A percentile compares a stretch with the other conserved stretches of the same genome.
Evolutionary conservation across 2,329 filamentous ascomycete genomes (phyloP).

Genomic region (Ophiobolus disseminans): DNA sequence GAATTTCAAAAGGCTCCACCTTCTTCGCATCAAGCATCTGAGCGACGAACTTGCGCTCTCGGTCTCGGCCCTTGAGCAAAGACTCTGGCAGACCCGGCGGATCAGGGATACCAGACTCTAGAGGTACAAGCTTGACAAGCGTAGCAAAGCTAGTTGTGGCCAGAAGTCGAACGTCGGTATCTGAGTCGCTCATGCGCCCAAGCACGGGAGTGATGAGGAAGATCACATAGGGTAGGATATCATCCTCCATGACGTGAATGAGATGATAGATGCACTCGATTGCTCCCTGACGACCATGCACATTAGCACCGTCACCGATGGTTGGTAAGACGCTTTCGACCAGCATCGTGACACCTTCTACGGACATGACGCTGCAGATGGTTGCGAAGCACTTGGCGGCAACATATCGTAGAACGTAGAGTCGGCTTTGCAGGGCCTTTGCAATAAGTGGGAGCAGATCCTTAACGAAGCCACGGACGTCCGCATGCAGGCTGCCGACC

Average conservation of each 20-base stretch:
- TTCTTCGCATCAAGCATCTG: conserved; percentile 97
- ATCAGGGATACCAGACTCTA: conserved; percentile 96
- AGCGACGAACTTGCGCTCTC: conserved; percentile 93
- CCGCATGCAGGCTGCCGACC: conserved; percentile 82
- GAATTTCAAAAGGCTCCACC: conserved; percentile 90
- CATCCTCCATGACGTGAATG: conserved; percentile 97
- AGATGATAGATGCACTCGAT: conserved; percentile 96
- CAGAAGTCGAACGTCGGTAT: conserved; percentile 91
- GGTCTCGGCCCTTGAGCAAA: conserved; percentile 85
- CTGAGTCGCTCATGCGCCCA: conserved; percentile 97
- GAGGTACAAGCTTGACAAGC: conserved; percentile 92
- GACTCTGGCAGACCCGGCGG: conserved; percentile 91
- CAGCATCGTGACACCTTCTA: conserved; percentile 93
- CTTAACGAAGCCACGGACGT: conserved; percentile 81
- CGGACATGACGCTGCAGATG: conserved; percentile 93
- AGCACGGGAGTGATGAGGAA: conserved; percentile 98
- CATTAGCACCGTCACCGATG: conserved; percentile 87
- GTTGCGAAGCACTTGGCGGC: conserved; percentile 97
- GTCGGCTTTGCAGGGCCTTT: conserved; percentile 82
- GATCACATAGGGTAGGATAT: conserved; percentile 95
- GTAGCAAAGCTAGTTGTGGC: conserved; percentile 98
- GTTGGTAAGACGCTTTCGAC: conserved; percentile 92
- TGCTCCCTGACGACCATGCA: conserved; percentile 88
- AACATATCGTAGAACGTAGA: conserved; percentile 94
- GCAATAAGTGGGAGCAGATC: conserved; percentile 84